Evolutionary conservation across 352 stramenopile species (phyloP).

Genomic region (Phytophthora multivora): DNA sequence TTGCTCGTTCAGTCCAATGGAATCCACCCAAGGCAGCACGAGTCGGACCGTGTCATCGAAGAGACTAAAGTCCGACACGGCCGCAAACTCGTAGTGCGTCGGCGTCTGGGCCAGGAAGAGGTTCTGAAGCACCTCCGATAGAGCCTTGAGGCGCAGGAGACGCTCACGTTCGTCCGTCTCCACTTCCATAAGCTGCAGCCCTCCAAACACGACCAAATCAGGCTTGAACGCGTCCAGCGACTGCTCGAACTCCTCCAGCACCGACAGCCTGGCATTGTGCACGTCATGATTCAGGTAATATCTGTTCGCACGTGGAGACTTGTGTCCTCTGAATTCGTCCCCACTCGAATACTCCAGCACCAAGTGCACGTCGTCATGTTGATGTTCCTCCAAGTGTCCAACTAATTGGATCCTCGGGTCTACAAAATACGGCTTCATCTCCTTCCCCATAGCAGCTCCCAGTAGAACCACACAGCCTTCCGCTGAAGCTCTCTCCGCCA

Average conservation of each 20-base stretch:
- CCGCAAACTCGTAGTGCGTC: conserved; percentile 85
- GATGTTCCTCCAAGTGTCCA: conserved; percentile 55
- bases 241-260: conserved; percentile 78
- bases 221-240: conserved; percentile 62
- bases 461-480: conserved; percentile 77
- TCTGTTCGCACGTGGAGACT: conserved; percentile 73
- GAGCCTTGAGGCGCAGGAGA: conserved; percentile 55
- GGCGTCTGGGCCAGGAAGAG: conserved; percentile 62
- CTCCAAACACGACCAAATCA: conserved; percentile 81
- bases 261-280: conserved; percentile 79
- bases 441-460: conserved; percentile 74
- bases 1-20: conserved; percentile 84
- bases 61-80: conserved; percentile 82
- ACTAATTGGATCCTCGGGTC: conserved; percentile 66
- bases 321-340: conserved; percentile 63
- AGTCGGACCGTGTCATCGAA: conserved; percentile 84
- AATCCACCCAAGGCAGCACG: conserved; percentile 79
- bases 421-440: conserved; percentile 76
- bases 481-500: conserved; percentile 71
- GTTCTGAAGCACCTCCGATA: conserved; percentile 77
- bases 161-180: conserved; percentile 65
- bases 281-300: conserved; percentile 90
- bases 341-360: conserved; percentile 80
- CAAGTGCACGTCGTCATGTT: conserved; percentile 81
- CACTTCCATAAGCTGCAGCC: conserved; percentile 86